Evolutionary conservation across 2,329 filamentous ascomycete genomes (phyloP).

Genomic region (Claviceps maximensis): DNA sequence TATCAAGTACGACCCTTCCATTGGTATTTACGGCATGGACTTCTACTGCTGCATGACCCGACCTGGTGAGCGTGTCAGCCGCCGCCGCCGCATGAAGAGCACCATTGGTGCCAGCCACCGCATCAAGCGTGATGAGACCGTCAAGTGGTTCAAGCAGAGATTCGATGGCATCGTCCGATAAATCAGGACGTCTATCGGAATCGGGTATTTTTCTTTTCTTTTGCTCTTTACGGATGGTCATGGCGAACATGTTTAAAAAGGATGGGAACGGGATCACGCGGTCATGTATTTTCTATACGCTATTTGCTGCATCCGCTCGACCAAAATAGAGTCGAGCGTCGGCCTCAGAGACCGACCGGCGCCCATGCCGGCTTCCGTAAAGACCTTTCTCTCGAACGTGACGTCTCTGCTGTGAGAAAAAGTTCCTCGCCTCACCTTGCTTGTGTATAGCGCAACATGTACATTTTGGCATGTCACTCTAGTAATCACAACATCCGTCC

Average conservation of each 20-base stretch:
- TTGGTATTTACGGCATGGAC: conserved; percentile 99
- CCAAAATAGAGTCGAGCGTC: conserved; percentile 47
- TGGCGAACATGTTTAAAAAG: conserved; percentile 25
- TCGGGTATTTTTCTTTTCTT: conserved; percentile 3
- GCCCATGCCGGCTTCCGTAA: conserved; percentile 46
- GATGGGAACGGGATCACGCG: conserved; percentile 18
- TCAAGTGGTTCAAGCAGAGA: conserved; percentile 87
- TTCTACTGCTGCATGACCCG: conserved; percentile 99
- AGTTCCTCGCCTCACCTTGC: background rate
- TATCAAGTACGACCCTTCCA: conserved; percentile 98
- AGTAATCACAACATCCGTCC: background rate
- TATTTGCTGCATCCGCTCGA: conserved; percentile 35
- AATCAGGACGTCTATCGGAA: conserved; percentile 23
- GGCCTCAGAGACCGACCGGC: conserved; percentile 66
- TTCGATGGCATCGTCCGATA: conserved; percentile 99
- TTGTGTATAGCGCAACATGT: background rate
- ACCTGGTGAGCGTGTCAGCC: conserved; percentile 93
- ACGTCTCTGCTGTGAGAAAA: conserved; percentile 10
- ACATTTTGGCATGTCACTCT: background rate
- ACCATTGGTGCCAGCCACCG: conserved; percentile 77
- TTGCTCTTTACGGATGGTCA: conserved; percentile 25
- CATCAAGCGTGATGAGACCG: conserved; percentile 87
- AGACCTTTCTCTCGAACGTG: conserved; percentile 21
- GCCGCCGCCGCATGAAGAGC: conserved; percentile 82
- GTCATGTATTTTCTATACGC: conserved; percentile 27